phyloP scores from a whole-genome alignment of 768 basidiomycete genomes.

The Lentinula aciculospora region DNA sequence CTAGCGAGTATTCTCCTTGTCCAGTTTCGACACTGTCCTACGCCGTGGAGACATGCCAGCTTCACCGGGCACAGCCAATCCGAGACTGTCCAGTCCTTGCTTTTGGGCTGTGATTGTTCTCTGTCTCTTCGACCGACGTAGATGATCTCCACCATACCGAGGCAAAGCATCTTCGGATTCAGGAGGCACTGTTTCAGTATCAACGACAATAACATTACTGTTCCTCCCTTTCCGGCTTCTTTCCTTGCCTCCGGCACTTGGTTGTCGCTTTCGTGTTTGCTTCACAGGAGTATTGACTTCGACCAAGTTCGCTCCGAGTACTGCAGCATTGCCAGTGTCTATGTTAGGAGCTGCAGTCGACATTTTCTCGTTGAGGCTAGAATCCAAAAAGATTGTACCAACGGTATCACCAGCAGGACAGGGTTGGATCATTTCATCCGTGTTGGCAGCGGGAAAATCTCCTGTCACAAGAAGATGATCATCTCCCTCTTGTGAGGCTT shows the following conservation, averaged over 20 bases:
- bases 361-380: not conserved
- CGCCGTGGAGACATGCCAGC: not conserved
- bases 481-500: not conserved
- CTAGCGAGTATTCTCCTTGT: not conserved
- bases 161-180: no score
- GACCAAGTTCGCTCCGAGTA: no score
- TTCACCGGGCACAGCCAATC: not conserved
- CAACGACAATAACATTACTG: not conserved
- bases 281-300: not conserved
- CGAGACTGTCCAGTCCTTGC: not conserved
- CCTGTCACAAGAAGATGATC: not conserved
- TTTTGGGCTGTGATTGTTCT: not conserved
- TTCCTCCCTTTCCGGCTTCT: not conserved
- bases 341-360: not conserved
- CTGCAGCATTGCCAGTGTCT: not conserved
- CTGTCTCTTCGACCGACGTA: constrained; percentile 1
- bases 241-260: not conserved
- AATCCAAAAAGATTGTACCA: not conserved
- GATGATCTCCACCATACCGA: not conserved
- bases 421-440: not conserved
- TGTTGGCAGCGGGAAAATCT: not conserved
- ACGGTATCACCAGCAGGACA: not conserved
- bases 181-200: no score
- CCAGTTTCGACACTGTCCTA: not conserved
- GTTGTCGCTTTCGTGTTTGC: not conserved